phyloP scores from a whole-genome alignment of 345 rosid genomes.

The Excoecaria agallocha region DNA sequence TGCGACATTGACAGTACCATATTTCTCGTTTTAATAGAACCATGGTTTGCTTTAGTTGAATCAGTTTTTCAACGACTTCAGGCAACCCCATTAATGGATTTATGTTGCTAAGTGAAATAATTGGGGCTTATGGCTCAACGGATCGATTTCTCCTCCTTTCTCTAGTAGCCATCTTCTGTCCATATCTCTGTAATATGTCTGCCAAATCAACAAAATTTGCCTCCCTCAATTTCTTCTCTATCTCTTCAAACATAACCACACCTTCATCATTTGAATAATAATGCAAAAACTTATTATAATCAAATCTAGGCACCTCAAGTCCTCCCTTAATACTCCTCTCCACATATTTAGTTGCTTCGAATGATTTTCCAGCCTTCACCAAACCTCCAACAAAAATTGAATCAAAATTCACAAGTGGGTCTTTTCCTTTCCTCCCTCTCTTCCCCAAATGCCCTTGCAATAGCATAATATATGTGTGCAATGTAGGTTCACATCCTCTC shows the following conservation, averaged over 20 bases:
- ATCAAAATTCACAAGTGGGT: conserved; percentile 72
- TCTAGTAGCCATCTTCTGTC: conserved; percentile 82
- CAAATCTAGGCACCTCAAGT: conserved; percentile 76
- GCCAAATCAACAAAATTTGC: conserved; percentile 75
- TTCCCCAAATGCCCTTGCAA: conserved; percentile 89
- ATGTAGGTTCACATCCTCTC: conserved; percentile 78
- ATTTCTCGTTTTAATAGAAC: no score
- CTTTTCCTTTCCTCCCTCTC: conserved; percentile 80
- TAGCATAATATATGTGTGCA: conserved; percentile 86
- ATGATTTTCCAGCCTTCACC: conserved; percentile 70
- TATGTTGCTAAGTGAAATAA: no score
- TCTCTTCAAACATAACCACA: conserved; percentile 63
- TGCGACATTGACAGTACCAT: no score
- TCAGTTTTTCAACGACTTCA: no score
- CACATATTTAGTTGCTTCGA: conserved; percentile 72
- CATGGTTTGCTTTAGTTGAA: no score
- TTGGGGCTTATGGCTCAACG: conserved; percentile 9
- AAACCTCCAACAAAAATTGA: conserved; percentile 86
- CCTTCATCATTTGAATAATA: conserved; percentile 78
- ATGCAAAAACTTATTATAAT: conserved; percentile 79
- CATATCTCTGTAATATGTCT: conserved; percentile 70
- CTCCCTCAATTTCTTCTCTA: conserved; percentile 60
- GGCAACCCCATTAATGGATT: no score
- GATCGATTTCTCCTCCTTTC: conserved; percentile 68
- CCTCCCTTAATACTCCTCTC: conserved; percentile 69